Conservation (phyloP, 192 early-diverging fungal species). For the Chytriomyces sp. region DNA sequence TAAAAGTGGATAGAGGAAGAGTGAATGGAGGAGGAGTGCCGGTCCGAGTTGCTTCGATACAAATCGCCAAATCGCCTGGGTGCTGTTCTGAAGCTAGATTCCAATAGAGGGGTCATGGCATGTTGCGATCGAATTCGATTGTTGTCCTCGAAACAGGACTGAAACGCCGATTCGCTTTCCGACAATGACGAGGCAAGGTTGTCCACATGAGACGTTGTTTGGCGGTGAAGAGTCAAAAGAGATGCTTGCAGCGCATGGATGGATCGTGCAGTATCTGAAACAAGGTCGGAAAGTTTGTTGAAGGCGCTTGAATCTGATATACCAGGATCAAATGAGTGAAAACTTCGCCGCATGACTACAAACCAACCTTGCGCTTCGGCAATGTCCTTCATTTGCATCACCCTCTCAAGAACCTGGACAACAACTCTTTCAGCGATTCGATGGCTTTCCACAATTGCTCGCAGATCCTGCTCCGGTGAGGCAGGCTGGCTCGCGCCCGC, state of each 20-base stretch:
- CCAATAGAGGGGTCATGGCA: background rate
- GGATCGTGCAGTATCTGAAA: background rate
- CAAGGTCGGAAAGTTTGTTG: too few relatives aligned
- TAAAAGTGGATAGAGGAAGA: background rate
- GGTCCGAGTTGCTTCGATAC: background rate
- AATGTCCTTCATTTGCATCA: background rate
- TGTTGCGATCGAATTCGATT: constrained; percentile 46
- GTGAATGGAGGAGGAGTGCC: too few relatives aligned
- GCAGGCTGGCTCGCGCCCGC: background rate
- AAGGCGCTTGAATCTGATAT: background rate
- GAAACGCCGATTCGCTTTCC: constrained; percentile 40
- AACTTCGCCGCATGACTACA: background rate
- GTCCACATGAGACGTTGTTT: background rate
- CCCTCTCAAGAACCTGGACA: background rate
- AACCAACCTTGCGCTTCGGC: background rate
- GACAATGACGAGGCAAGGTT: background rate
- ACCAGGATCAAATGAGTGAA: background rate
- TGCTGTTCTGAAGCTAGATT: background rate
- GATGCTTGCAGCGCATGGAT: background rate
- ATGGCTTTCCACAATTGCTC: background rate
- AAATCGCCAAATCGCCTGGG: too few relatives aligned
- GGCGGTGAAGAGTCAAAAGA: background rate
- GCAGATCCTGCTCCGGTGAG: background rate
- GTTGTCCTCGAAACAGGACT: constrained; percentile 48
- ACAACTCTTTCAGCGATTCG: background rate